phyloP scores from a whole-genome alignment of 805 yeast species.

The Starmerella powellii region DNA sequence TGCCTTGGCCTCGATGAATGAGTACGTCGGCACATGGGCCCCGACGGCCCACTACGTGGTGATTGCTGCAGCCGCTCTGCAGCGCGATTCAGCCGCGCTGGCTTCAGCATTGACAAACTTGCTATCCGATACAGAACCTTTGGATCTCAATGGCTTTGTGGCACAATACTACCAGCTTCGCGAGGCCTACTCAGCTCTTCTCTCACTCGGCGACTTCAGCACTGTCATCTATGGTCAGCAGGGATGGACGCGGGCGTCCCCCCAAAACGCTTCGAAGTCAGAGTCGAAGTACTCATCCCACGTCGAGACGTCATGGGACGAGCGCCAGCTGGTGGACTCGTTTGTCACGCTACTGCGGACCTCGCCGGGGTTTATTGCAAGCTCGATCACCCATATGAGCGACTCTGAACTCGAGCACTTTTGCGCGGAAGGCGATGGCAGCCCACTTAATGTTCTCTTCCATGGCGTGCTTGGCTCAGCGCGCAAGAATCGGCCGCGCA shows the following conservation, averaged over 20 bases:
- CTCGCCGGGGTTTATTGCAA: slow-evolving; percentile 29
- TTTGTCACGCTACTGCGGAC: slow-evolving; percentile 28
- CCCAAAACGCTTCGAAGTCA: slow-evolving; percentile 2
- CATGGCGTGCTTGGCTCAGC: slow-evolving; percentile 25
- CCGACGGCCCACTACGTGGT: slow-evolving; percentile 16
- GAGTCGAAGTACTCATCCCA: background rate
- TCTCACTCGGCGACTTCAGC: slow-evolving; percentile 6
- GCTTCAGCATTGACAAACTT: slow-evolving; percentile 3
- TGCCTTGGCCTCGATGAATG: slow-evolving; percentile 11
- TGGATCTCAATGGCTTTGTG: slow-evolving; percentile 17
- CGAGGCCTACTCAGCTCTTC: slow-evolving; percentile 18
- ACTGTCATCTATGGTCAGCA: slow-evolving; percentile 8
- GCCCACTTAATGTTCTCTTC: slow-evolving; percentile 27
- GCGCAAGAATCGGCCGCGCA: slow-evolving; percentile 20
- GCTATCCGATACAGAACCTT: background rate
- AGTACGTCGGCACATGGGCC: slow-evolving; percentile 17
- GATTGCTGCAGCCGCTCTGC: slow-evolving; percentile 15
- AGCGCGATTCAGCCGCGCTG: slow-evolving; percentile 18
- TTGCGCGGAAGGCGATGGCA: slow-evolving; percentile 19
- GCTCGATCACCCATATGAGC: slow-evolving; percentile 23
- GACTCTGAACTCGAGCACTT: slow-evolving; percentile 19
- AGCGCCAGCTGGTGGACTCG: slow-evolving; percentile 26
- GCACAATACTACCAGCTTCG: slow-evolving; percentile 19
- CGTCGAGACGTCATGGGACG: slow-evolving; percentile 21
- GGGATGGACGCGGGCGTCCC: slow-evolving; percentile 14